These are phyloP conservation scores for Fusarium tuaranense DNA, from an alignment of 2,329 filamentous ascomycete species.

Conservation along the genomic window DNA sequence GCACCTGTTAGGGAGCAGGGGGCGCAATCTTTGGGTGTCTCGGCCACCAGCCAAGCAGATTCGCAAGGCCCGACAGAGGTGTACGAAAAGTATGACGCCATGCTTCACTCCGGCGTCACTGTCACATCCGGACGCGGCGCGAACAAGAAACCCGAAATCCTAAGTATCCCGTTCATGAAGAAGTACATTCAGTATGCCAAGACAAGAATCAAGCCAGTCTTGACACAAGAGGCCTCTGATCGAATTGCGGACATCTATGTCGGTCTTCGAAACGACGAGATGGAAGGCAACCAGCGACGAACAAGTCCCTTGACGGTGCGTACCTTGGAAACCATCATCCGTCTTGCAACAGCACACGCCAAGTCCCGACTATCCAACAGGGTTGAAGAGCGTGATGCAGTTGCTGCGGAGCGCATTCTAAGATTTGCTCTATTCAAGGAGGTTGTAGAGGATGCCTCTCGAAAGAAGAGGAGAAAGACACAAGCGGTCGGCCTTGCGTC, in stretches of 20 bases:
- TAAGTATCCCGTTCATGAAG: constrained; percentile 98
- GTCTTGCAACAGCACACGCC: constrained; percentile 94
- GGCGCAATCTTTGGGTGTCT: constrained; percentile 87
- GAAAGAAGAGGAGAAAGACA: constrained; percentile 84
- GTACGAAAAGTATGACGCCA: constrained; percentile 95
- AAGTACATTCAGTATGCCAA: constrained; percentile 99
- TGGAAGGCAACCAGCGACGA: constrained; percentile 92
- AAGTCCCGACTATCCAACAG: constrained; percentile 89
- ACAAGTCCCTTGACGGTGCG: constrained; percentile 96
- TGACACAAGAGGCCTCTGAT: constrained; percentile 92
- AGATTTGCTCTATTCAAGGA: constrained; percentile 98
- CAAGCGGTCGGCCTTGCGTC: constrained; percentile 68
- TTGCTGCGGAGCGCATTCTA: constrained; percentile 88
- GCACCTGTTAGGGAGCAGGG: constrained; percentile 91
- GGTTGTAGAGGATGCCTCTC: constrained; percentile 81
- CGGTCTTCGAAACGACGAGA: constrained; percentile 92
- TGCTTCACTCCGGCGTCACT: constrained; percentile 93
- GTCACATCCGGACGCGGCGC: constrained; percentile 79
- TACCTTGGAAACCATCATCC: constrained; percentile 98
- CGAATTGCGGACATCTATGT: constrained; percentile 94
- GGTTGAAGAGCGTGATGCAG: constrained; percentile 90
- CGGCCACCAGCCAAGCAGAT: constrained; percentile 80
- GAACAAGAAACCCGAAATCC: constrained; percentile 83
- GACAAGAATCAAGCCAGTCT: constrained; percentile 85
- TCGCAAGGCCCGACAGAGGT: constrained; percentile 85